A percentile compares a stretch with the other conserved stretches of the same genome.
phyloP scores from a whole-genome alignment of 192 early-diverging fungal species.

The Geranomyces variabilis region DNA sequence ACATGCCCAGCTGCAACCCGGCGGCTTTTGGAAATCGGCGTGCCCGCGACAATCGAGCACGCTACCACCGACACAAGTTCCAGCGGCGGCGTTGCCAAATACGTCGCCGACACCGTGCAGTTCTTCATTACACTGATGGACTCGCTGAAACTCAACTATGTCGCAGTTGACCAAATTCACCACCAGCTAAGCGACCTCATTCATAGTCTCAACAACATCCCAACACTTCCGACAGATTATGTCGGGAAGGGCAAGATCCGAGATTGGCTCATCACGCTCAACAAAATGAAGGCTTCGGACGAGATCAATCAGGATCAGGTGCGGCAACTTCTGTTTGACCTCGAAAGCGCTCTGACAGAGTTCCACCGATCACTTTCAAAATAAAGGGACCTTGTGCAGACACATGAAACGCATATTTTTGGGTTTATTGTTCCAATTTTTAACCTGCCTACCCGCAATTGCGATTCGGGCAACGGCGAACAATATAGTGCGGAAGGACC shows the following conservation, averaged over 20 bases:
- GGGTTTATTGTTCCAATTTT: too few relatives aligned
- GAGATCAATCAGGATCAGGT: conserved; percentile 82
- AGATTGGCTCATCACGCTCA: conserved; percentile 87
- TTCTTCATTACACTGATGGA: conserved; percentile 96
- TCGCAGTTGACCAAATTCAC: conserved; percentile 90
- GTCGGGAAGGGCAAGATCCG: conserved; percentile 80
- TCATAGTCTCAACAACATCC: conserved; percentile 82
- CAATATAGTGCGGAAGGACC: too few relatives aligned
- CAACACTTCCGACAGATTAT: conserved; percentile 74
- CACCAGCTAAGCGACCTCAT: conserved; percentile 84
- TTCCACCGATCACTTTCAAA: conserved; percentile 39
- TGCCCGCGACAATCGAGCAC: conserved; percentile 95
- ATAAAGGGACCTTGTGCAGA: conserved; percentile 5
- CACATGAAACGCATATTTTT: too few relatives aligned
- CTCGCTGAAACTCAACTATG: conserved; percentile 76
- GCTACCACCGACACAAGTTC: conserved; percentile 50
- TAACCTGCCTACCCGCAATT: too few relatives aligned
- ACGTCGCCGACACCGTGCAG: conserved; percentile 73
- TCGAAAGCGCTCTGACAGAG: conserved; percentile 60
- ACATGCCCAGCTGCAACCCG: conserved; percentile 84
- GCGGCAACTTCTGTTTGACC: conserved; percentile 90
- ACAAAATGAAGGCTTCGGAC: conserved; percentile 92
- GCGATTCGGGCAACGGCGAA: too few relatives aligned
- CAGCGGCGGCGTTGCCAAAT: conserved; percentile 58
- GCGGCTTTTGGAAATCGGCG: conserved; percentile 86